Base-by-base conservation (phyloP, 1,284 basidiomycete species). In the Cryptococcus sp. region DNA sequence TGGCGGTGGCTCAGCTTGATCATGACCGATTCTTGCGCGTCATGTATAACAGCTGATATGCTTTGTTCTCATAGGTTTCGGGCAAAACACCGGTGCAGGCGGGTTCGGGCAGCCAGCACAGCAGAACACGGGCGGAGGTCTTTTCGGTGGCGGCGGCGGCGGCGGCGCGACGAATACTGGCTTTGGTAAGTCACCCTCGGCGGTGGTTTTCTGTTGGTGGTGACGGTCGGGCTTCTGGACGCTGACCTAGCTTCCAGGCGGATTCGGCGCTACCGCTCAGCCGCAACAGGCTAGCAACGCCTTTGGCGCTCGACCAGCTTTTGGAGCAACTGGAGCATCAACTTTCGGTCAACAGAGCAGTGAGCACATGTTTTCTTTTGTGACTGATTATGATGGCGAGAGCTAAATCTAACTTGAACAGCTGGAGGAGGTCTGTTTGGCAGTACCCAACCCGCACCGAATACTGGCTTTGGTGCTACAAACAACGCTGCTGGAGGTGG, bases 101-200 rank as follows among this genome's bases (percentile, higher is more conserved):
- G 62, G 63, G 23, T 69, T 69, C 35, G 67, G 67, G 16, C 67
- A 69, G 48, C 63, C 65, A 7, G 60, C 58, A 35, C 61, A 62
- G 53, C 90, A 90, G 68, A 85, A 88, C 54, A 71, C 85, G 82
- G 55, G 82, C 76, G 56, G 82, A 79, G 57, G 79, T 68, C 65
- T 77, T 75, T 63, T 82, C 78, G 64, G 74, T 73, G 38, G 82
- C 40, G 50, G 52, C 13, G 51, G 53, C n/a, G 38, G 82, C 40
- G 50, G 52, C 15, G 51, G 53, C 22, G 39, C 64, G 38, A 59
- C 63, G 23, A 67, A 55, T 54, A 65, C 65, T 11, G 64, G 64
- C 35, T 75, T 73, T 50, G 72, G 70, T 60, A 54, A 54, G 66
- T 65, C 39, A 38, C 11, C 16, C n/a, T 17, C 30, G 17, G 11